A percentile compares a stretch with the other conserved stretches of the same genome.
Evolutionary conservation across 1,139 yeast genomes (phyloP).

Genomic region (Torulaspora pretoriensis): DNA sequence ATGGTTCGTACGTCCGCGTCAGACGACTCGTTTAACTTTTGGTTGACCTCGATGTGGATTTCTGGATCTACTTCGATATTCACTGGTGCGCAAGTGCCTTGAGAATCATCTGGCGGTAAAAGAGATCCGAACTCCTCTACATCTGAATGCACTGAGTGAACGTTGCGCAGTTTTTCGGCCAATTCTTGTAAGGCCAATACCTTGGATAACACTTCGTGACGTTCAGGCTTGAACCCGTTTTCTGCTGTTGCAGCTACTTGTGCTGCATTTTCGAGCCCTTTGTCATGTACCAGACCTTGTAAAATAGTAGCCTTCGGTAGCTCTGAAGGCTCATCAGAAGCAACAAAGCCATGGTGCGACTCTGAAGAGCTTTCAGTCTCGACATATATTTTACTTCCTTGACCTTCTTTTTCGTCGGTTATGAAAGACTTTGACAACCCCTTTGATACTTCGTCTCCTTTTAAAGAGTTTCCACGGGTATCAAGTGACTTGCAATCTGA

Average conservation of each 20-base stretch:
- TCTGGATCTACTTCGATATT: slow-evolving; percentile 5
- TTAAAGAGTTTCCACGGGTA: not conserved
- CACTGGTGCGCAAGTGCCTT: not conserved
- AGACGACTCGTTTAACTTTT: not conserved
- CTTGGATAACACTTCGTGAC: not conserved
- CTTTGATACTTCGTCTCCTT: not conserved
- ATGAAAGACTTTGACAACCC: not conserved
- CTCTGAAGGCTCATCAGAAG: not conserved
- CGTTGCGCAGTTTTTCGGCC: slow-evolving; percentile 1
- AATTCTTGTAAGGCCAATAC: slow-evolving; percentile 7
- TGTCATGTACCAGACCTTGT: not conserved
- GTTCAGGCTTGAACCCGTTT: not conserved
- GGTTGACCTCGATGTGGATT: not conserved
- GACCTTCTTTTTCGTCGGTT: not conserved
- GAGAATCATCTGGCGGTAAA: not conserved
- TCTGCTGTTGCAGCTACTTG: not conserved
- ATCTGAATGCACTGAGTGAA: not conserved
- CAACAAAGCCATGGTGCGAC: not conserved
- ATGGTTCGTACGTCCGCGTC: not conserved
- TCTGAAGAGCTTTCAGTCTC: not conserved
- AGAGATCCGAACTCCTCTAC: not conserved
- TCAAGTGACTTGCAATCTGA: not conserved
- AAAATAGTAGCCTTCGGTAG: not conserved
- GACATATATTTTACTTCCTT: not conserved
- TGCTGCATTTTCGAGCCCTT: not conserved